A percentile compares a stretch with the other conserved stretches of the same genome.
Evolutionary conservation across 768 basidiomycete species (phyloP).

Genomic region (Flagelloscypha sp.): DNA sequence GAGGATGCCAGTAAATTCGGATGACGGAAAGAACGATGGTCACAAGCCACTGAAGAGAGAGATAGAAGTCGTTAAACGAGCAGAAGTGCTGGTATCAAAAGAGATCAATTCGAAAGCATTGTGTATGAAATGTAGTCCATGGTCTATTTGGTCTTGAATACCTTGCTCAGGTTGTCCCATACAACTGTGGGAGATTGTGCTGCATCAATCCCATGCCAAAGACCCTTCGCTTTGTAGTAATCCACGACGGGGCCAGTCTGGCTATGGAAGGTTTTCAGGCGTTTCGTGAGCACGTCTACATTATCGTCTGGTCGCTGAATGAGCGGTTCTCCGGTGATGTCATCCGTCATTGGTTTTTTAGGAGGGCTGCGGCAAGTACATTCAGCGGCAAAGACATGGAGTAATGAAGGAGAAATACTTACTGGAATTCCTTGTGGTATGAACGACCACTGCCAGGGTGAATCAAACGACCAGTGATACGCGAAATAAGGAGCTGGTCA

Average conservation of each 20-base stretch:
- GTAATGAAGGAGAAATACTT: conserved; percentile 23
- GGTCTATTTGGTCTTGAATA: too few species aligned
- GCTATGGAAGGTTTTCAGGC: conserved; percentile 79
- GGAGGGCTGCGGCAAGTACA: conserved; percentile 62
- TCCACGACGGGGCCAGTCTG: conserved; percentile 95
- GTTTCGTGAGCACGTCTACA: conserved; percentile 87
- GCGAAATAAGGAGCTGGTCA: conserved; percentile 92
- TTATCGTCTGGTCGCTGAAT: conserved; percentile 98
- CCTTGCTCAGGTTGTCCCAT: conserved; percentile 71
- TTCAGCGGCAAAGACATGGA: not conserved
- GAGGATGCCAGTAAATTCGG: too few species aligned
- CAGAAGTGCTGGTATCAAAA: too few species aligned
- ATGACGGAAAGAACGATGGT: too few species aligned
- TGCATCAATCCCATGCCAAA: conserved; percentile 90
- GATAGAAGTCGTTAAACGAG: too few species aligned
- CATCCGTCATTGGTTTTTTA: conserved; percentile 91
- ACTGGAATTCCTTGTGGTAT: conserved; percentile 96
- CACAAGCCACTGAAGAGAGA: too few species aligned
- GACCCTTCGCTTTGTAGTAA: conserved; percentile 87
- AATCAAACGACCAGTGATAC: conserved; percentile 93
- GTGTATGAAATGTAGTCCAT: too few species aligned
- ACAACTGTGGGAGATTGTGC: conserved; percentile 89
- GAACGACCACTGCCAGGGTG: conserved; percentile 84
- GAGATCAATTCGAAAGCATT: too few species aligned
- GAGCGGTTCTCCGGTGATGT: conserved; percentile 90